Evolutionary conservation across 352 stramenopile species (phyloP), one percentile per base, ranked within the genome.

Genomic region (Blastocystis sp.): DNA sequence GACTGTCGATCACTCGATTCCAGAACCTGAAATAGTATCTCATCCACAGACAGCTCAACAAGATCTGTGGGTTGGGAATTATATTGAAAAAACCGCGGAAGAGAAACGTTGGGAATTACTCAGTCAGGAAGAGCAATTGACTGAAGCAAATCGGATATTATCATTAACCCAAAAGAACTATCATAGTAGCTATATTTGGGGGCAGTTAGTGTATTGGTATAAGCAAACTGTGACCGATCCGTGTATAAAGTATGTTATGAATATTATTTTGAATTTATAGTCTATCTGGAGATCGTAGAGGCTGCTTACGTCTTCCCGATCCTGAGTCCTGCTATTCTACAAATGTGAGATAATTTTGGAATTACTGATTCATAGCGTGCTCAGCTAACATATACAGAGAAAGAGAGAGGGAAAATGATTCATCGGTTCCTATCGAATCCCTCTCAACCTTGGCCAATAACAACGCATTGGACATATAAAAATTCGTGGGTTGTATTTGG

Each of bases 211-310:
- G 17, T 64, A 60, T 22, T 92, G 90, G 90, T 91, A 84, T 48
- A 90, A 91, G 40, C 90, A 92, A 62, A 91, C 90, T 17, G 66
- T 90, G 17, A 76, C 69, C 35, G 64, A 90, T 48, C 90, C 90
- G 0, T 53, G 73, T 51, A 60, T 90, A 9, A 88, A 33, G 77
- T 82, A 22, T 75, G 24, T 11, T 13, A 7, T 60, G 54, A 24
- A 64, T 1, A 4, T 19, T 4, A 0, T 30, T 1, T 19, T 80
- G 3, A 68, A 0, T n/a, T n/a, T 48, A n/a, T 82, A 89, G 78
- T 6, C 58, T 92, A 13, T 75, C 59, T 15, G 81, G 53, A 33
- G 90, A 91, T 42, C 48, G 90, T 6, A 70, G 88, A 5, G 90
- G 90, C 6, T 89, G 90, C 4, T 24, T 92, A 15, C 80, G 66